phyloP scores from a whole-genome alignment of 2,329 filamentous ascomycete genomes.

The Pseudogymnoascus sp. region DNA sequence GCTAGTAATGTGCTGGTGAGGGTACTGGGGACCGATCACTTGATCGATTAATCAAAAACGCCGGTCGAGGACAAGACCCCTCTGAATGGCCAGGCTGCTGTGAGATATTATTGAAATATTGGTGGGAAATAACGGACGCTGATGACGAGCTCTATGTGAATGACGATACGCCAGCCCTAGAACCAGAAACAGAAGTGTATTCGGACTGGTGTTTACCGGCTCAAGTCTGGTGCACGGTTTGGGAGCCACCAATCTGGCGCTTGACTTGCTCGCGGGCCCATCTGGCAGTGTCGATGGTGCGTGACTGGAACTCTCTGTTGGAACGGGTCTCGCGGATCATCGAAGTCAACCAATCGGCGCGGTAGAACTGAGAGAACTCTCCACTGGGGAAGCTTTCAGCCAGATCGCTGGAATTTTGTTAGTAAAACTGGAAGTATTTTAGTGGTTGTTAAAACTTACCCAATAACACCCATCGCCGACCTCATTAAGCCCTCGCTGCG shows the following conservation, averaged over 20 bases:
- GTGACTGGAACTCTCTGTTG: conserved; percentile 76
- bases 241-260: conserved; percentile 61
- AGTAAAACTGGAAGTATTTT: background rate
- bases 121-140: conserved; percentile 10
- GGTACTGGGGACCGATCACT: conserved; percentile 17
- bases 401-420: conserved; percentile 60
- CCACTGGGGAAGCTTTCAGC: conserved; percentile 90
- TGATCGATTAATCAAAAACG: conserved; percentile 21
- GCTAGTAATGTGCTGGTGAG: conserved; percentile 7
- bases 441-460: conserved; percentile 49
- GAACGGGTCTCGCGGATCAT: conserved; percentile 89
- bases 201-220: conserved; percentile 7
- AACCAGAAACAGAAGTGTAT: conserved; percentile 6
- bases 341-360: conserved; percentile 78
- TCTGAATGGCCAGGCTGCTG: conserved; percentile 23
- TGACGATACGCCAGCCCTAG: conserved; percentile 6
- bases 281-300: conserved; percentile 88
- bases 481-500: conserved; percentile 87
- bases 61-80: conserved; percentile 31
- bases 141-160: conserved; percentile 12
- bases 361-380: conserved; percentile 77
- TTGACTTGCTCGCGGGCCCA: conserved; percentile 98
- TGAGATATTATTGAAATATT: conserved; percentile 12
- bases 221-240: conserved; percentile 29
- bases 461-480: conserved; percentile 95